Evolutionary conservation across 2,329 filamentous ascomycete genomes (phyloP).

Genomic region (Alternaria triticimaculans): DNA sequence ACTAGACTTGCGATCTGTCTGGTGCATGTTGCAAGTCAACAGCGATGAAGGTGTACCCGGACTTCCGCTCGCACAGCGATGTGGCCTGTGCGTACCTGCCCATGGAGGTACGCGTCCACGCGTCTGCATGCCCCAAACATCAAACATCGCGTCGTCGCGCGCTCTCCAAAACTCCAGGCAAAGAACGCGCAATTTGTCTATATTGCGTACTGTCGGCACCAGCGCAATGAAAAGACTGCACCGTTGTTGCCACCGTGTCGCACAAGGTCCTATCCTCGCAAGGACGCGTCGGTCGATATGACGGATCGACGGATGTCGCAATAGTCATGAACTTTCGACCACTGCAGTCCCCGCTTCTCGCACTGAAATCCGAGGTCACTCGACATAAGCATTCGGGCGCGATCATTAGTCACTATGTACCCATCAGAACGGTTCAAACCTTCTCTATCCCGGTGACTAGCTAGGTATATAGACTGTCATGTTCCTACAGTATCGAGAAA

Average conservation of each 20-base stretch:
- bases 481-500: rapidly evolving
- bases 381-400: neutral
- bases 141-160: neutral
- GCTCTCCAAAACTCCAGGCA: neutral
- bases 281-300: neutral
- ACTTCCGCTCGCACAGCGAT: neutral
- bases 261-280: neutral
- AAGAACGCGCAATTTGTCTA: neutral
- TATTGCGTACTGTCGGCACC: neutral
- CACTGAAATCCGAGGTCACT: neutral
- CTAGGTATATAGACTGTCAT: neutral
- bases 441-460: neutral
- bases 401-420: neutral
- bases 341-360: neutral
- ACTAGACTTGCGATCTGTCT: neutral
- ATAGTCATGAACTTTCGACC: neutral
- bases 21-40: neutral
- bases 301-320: neutral
- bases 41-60: neutral
- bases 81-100: neutral
- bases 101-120: neutral
- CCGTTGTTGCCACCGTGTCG: neutral
- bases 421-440: neutral
- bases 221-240: neutral
- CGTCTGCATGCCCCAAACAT: neutral